Conservation (phyloP, 371 early-diverging fungal species). For the Cokeromyces recurvatus region DNA sequence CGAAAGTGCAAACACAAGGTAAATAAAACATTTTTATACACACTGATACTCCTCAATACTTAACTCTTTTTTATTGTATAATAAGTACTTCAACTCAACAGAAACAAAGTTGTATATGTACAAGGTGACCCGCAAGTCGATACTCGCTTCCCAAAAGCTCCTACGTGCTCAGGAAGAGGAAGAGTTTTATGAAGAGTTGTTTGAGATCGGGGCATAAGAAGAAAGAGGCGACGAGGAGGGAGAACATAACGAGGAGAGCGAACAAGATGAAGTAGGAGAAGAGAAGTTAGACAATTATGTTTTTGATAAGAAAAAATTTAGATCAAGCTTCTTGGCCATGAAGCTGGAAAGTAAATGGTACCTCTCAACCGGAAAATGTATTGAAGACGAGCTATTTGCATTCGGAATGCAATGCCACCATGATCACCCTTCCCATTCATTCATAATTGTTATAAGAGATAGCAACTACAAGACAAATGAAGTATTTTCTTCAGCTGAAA, state of each 20-base stretch:
- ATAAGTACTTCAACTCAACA: slow-evolving; percentile 1
- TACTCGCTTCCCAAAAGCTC: slow-evolving; percentile 1
- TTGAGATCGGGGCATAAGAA: not conserved
- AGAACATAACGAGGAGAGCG: not conserved
- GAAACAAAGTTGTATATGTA: not conserved
- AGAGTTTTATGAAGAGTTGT: not conserved
- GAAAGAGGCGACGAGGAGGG: not conserved
- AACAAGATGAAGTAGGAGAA: not conserved
- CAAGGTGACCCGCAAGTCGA: not conserved
- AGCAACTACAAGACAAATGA: slow-evolving; percentile 1
- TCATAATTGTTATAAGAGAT: slow-evolving; percentile 6
- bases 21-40: slow-evolving; percentile 4
- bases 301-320: slow-evolving; percentile 1
- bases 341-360: slow-evolving; percentile 11
- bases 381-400: slow-evolving; percentile 20
- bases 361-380: slow-evolving; percentile 15
- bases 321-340: slow-evolving; percentile 4
- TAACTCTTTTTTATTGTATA: slow-evolving; percentile 3
- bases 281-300: slow-evolving; percentile 1
- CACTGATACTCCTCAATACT: not conserved
- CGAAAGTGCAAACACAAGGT: not conserved
- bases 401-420: slow-evolving; percentile 13
- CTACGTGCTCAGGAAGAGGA: slow-evolving; percentile 1
- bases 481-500: slow-evolving; percentile 6
- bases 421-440: slow-evolving; percentile 12